Percentiles rank a stretch among this genome's conserved stretches.
These are phyloP conservation scores for Rhododendron kiyosumense DNA, from an alignment of 148 eudicot species.

Conservation along the genomic window DNA sequence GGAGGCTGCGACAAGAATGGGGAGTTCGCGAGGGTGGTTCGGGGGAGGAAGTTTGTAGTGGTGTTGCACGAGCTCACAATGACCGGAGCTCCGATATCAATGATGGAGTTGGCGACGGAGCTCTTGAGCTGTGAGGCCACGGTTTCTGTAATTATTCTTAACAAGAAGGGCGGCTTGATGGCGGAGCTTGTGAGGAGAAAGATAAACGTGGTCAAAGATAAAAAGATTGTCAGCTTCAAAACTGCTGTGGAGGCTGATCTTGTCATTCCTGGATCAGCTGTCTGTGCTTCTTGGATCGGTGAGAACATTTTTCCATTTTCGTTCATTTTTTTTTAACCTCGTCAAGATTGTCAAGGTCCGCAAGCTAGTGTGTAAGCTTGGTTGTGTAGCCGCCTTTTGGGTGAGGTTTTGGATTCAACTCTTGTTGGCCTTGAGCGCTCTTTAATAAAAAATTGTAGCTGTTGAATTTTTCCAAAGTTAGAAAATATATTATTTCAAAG, in stretches of 20 bases:
- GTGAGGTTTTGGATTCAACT: too few relatives aligned
- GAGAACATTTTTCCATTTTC: conserved; percentile 4
- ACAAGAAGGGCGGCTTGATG: conserved; percentile 81
- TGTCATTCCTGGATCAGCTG: conserved; percentile 93
- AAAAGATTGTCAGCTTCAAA: conserved; percentile 74
- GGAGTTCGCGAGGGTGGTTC: conserved; percentile 78
- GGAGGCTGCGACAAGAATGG: conserved; percentile 90
- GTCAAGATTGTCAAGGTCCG: not conserved
- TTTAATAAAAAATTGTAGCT: too few relatives aligned
- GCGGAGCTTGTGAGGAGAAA: conserved; percentile 76
- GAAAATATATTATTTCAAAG: too few relatives aligned
- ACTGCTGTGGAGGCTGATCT: conserved; percentile 89
- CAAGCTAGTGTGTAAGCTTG: not conserved
- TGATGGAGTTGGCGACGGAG: conserved; percentile 94
- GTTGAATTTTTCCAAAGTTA: too few relatives aligned
- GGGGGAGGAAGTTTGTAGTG: conserved; percentile 89
- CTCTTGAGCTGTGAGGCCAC: conserved; percentile 94
- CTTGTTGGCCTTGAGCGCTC: too few relatives aligned
- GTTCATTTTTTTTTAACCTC: not conserved
- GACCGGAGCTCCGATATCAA: conserved; percentile 97
- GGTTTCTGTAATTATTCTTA: conserved; percentile 76
- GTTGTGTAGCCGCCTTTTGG: too few relatives aligned
- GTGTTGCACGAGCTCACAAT: conserved; percentile 88
- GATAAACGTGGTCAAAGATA: conserved; percentile 76
- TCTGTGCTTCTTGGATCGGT: conserved; percentile 95